A percentile compares a stretch with the other conserved stretches of the same genome.
phyloP scores from a whole-genome alignment of 371 early-diverging fungal genomes.

The Smittium mucronatum region DNA sequence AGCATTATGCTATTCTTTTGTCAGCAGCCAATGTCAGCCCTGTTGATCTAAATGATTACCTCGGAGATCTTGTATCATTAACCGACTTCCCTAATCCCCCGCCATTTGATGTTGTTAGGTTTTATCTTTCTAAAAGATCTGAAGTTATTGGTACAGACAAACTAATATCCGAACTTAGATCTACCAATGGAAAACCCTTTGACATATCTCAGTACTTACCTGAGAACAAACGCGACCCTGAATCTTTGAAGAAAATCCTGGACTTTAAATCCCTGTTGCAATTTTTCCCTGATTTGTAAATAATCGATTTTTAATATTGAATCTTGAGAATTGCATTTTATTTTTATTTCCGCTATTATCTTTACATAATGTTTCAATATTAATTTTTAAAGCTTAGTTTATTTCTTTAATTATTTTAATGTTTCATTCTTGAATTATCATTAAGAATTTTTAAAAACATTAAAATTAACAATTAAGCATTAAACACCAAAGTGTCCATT shows the following conservation, averaged over 20 bases:
- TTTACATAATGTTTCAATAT: too few relatives aligned
- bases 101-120: not conserved
- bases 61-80: not conserved
- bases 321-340: too few relatives aligned
- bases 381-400: too few relatives aligned
- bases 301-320: too few relatives aligned
- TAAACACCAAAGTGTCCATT: too few relatives aligned
- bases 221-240: not conserved
- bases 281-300: not conserved
- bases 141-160: not conserved
- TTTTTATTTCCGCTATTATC: too few relatives aligned
- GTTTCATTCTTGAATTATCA: too few relatives aligned
- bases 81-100: not conserved
- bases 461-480: too few relatives aligned
- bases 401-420: too few relatives aligned
- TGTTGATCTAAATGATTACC: not conserved
- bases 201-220: not conserved
- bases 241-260: not conserved
- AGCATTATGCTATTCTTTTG: constrained; percentile 48
- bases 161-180: not conserved
- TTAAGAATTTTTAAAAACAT: too few relatives aligned
- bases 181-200: not conserved
- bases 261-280: not conserved
- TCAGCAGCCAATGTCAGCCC: constrained; percentile 18
- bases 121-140: not conserved